phyloP scores from a whole-genome alignment of 371 early-diverging fungal species.

The Lichtheimia ramosa region DNA sequence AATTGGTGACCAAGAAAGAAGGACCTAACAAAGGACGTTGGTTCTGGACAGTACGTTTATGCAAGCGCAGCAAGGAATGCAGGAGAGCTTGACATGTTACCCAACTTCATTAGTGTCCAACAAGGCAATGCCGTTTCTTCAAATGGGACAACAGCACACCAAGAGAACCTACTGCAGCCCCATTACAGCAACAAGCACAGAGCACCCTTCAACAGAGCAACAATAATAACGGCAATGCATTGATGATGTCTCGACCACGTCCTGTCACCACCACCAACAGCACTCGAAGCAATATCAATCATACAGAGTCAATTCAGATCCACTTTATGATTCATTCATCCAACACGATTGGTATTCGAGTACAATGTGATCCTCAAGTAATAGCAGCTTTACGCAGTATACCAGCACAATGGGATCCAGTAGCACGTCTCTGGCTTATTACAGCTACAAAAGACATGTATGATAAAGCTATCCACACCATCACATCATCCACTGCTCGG shows the following conservation, averaged over 20 bases:
- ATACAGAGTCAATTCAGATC: neutral
- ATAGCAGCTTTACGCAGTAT: slow-evolving; percentile 23
- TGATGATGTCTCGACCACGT: too few species aligned
- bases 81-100: neutral
- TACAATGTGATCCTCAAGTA: slow-evolving; percentile 17
- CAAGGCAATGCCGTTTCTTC: slow-evolving; percentile 26
- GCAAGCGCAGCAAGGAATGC: neutral
- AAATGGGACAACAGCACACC: slow-evolving; percentile 29
- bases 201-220: too few species aligned
- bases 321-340: neutral
- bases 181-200: too few species aligned
- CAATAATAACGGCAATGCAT: too few species aligned
- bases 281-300: neutral
- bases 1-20: slow-evolving; percentile 75
- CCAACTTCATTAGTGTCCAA: slow-evolving; percentile 25
- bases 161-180: slow-evolving; percentile 12
- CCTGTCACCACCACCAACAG: neutral
- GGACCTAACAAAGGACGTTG: slow-evolving; percentile 28
- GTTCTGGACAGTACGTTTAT: slow-evolving; percentile 32
- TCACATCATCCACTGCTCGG: slow-evolving; percentile 11
- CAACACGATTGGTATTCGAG: slow-evolving; percentile 16
- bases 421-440: slow-evolving; percentile 16
- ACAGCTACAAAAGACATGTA: slow-evolving; percentile 24
- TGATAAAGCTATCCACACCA: slow-evolving; percentile 16
- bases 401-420: slow-evolving; percentile 12